Evolutionary conservation across 179 eudicot species (phyloP).

Genomic region (Spinacia oleracea): DNA sequence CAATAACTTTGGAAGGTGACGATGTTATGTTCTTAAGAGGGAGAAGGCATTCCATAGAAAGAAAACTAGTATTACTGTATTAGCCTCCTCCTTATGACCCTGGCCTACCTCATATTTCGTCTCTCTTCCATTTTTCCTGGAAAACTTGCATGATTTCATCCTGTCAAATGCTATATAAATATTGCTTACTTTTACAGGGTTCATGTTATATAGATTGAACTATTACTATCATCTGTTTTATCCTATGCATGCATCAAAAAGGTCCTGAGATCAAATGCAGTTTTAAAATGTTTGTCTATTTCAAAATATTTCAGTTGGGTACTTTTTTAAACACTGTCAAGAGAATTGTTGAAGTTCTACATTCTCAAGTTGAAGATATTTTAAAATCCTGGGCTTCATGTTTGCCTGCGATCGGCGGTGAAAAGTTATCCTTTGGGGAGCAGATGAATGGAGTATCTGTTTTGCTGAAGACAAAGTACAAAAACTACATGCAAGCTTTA

Average conservation of each 20-base stretch:
- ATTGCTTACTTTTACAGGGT: background rate
- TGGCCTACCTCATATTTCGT: background rate
- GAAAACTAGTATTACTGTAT: background rate
- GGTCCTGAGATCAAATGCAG: background rate
- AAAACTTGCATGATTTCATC: background rate
- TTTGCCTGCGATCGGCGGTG: constrained; percentile 60
- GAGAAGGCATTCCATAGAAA: background rate
- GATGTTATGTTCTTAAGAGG: background rate
- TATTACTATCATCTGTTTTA: background rate
- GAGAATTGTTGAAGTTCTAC: constrained; percentile 80
- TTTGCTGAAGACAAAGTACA: constrained; percentile 74
- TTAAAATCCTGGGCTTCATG: constrained; percentile 77
- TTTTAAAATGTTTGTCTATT: background rate
- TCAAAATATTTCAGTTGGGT: constrained; percentile 53
- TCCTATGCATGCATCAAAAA: background rate
- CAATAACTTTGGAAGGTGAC: background rate
- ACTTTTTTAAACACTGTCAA: constrained; percentile 70
- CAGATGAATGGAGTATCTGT: constrained; percentile 81
- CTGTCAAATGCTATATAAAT: background rate
- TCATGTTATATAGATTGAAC: too few relatives aligned
- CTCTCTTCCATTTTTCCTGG: background rate
- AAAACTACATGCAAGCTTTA: constrained; percentile 76
- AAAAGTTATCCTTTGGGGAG: constrained; percentile 69
- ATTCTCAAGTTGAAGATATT: constrained; percentile 67
- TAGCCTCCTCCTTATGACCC: background rate